A percentile compares a stretch with the other conserved stretches of the same genome.
Conservation (phyloP, 768 basidiomycete species). For the Suillus ampliporus region DNA sequence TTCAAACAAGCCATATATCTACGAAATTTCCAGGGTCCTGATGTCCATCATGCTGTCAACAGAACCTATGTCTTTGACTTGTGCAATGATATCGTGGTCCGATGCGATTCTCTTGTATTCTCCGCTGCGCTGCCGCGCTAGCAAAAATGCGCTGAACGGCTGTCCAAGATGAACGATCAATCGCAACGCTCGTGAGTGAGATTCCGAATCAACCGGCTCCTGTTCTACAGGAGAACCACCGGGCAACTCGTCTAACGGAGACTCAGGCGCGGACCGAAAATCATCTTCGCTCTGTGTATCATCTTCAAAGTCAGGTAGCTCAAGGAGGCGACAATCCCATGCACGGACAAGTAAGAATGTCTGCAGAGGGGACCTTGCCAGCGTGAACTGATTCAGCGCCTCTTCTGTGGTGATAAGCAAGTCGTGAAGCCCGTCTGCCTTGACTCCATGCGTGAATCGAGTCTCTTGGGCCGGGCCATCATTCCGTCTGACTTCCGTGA, state of each 20-base stretch:
- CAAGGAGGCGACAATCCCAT: constrained; percentile 1
- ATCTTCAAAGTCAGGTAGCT: not conserved
- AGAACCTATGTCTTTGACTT: not conserved
- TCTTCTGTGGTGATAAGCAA: not conserved
- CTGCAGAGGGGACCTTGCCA: not conserved
- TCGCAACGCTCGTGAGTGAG: not conserved
- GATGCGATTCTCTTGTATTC: constrained; percentile 3
- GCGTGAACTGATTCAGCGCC: not conserved
- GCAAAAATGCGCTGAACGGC: not conserved
- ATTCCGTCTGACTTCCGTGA: not conserved
- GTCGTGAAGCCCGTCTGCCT: not conserved
- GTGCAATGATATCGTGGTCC: not conserved
- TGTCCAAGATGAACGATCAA: not conserved
- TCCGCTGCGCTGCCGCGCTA: not conserved
- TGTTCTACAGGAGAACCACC: not conserved
- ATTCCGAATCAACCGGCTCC: not conserved
- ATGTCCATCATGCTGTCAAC: not conserved
- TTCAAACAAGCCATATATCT: no score
- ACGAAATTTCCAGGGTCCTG: not conserved
- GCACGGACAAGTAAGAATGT: not conserved
- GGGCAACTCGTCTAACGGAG: not conserved
- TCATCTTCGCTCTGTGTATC: not conserved
- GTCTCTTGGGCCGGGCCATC: not conserved
- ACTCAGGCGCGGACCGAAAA: not conserved
- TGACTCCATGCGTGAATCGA: not conserved